Evolutionary conservation across 805 yeast species (phyloP).

Genomic region (Priceomyces melissophilus): DNA sequence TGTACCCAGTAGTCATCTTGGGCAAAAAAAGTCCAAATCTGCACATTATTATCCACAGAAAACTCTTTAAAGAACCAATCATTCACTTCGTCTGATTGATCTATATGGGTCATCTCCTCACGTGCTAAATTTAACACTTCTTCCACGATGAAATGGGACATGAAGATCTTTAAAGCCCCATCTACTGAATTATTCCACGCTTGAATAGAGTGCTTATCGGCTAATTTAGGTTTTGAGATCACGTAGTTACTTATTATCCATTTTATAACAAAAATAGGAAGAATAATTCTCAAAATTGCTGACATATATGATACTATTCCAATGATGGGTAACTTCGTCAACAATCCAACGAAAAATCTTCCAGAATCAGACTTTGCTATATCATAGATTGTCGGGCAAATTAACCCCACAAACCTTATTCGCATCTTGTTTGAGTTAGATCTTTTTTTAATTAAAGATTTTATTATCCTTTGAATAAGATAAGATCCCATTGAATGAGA

Average conservation of each 20-base stretch:
- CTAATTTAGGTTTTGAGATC: conserved; percentile 22
- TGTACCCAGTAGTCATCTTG: conserved; percentile 66
- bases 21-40: conserved; percentile 58
- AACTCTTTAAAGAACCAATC: conserved; percentile 38
- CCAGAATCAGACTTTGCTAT: conserved; percentile 47
- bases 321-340: conserved; percentile 26
- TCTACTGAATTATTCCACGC: conserved; percentile 35
- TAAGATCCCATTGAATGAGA: conserved; percentile 77
- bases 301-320: conserved; percentile 15
- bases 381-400: conserved; percentile 69
- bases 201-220: conserved; percentile 16
- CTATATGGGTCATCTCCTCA: conserved; percentile 56
- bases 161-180: conserved; percentile 42
- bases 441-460: conserved; percentile 19
- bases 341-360: conserved; percentile 19
- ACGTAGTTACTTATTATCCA: conserved; percentile 18
- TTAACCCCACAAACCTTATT: conserved; percentile 50
- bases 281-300: conserved; percentile 27
- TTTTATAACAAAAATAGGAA: conserved; percentile 14
- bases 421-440: conserved; percentile 20
- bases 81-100: conserved; percentile 49
- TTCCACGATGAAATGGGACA: conserved; percentile 41
- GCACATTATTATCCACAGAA: conserved; percentile 17
- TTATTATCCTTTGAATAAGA: conserved; percentile 52
- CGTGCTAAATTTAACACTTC: conserved; percentile 57